Base-by-base conservation (phyloP, 345 rosid genomes). In the Hypericum perforatum region DNA sequence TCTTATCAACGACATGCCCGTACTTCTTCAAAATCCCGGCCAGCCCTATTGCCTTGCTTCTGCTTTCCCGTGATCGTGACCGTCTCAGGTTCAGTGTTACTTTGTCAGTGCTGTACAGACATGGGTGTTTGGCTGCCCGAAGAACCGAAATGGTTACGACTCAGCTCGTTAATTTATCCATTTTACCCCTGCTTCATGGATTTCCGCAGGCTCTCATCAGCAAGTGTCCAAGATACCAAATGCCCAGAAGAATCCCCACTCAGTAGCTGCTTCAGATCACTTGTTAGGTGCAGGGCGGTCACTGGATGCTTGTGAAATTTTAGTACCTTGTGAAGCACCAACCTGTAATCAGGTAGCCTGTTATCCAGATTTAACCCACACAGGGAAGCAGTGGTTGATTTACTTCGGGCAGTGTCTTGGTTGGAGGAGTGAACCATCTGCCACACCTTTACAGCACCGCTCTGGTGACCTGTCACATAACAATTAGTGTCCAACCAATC, bases 401-500 rank as follows among this genome's bases (percentile, higher is more conserved):
- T 79, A 75, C 75, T 74, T 47, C 50, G 67, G 16, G 65, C 72
- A 53, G 68, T 76, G 66, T 73, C 78, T 12, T 72, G 77, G 68
- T 66, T 80, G 13, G 94, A 64, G 69, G 63, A 66, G 69, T 94
- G 92, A 47, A 94, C 64, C 97, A 94, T 86, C 56, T 82, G 83
- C 99, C 99, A 94, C 57, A 94, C 84, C 75, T 89, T 94, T 56
- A 94, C 75, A 3, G 99, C 89, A 16, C 99, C 99, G 70, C 97
- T 94, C 73, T 89, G 99, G 72, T 94, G 99, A 54, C 99, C 99
- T 9, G 99, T 94, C 67, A 76, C 92, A 50, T 84, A 89, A 97
- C 97, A 94, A 63, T 76, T 78, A 46, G 85, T 84, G 68, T 89
- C 97, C 66, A 68, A 73, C 97, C 99, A 94, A 73, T 94, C 99